Evolutionary conservation across 306 rosid species (phyloP), one percentile per base, ranked within the genome.

Genomic region (Malus asiatica): DNA sequence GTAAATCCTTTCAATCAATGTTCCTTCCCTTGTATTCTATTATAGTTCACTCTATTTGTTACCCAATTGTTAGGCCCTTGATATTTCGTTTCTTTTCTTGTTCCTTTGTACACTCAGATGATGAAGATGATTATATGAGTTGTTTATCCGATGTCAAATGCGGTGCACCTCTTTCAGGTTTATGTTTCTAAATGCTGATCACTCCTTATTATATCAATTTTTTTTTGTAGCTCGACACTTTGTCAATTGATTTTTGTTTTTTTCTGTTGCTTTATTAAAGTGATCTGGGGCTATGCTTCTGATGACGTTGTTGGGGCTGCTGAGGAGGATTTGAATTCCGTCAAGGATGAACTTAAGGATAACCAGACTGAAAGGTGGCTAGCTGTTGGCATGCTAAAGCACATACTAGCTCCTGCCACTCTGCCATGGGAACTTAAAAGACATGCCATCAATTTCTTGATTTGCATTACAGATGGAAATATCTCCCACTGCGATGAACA

Each of bases 161-260:
- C 8, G 97, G 97, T 42, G 88, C 96, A 53, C 87, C 90, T 35
- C 91, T 95, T 84, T 87, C 97, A 86, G 96, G 99, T 95, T 80
- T 75, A 79, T 83, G 77, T 68, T 74, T 81, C 75, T 75, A 58
- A 69, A 72, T 66, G 51, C 68, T 60, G 40, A 59, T 38, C 61
- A 2, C 27, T 52, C 48, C 23, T 22, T 32, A 5, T 71, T 13
- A 51, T 44, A 40, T 77, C 52, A 25, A 51, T 1, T 11, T 46
- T 68, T 46, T 68, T 59, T n/a, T 68, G 19, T 27, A 16, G 63
- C 75, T 77, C 11, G 69, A 74, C 52, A 25, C 68, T 58, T 18
- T 59, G 30, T 69, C 6, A 20, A 53, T 69, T 23, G 51, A n/a
- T 74, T 77, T 77, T 42, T 75, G 64, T 53, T 53, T 76, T 73